phyloP scores from a whole-genome alignment of 2,329 filamentous ascomycete species.

The Bipolaris victoriae region DNA sequence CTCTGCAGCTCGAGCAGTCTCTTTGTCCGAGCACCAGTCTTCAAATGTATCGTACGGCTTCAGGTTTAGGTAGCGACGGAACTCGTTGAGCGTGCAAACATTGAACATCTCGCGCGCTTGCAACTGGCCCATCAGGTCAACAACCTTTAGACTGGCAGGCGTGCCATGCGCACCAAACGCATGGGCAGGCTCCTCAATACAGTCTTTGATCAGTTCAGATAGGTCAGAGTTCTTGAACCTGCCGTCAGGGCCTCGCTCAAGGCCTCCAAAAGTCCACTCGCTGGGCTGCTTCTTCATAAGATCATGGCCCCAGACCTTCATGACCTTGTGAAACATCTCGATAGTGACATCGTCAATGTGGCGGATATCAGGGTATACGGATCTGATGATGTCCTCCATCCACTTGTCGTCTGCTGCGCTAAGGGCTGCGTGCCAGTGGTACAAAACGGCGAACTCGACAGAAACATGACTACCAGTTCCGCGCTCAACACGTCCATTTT shows the following conservation, averaged over 20 bases:
- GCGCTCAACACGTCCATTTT: constrained; percentile 63
- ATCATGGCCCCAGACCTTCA: constrained; percentile 52
- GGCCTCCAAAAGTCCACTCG: constrained; percentile 70
- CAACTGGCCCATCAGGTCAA: constrained; percentile 80
- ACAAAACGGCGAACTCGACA: constrained; percentile 85
- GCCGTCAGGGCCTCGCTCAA: constrained; percentile 69
- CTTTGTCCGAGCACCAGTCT: constrained; percentile 79
- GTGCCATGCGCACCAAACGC: constrained; percentile 68
- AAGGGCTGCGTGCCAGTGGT: constrained; percentile 84
- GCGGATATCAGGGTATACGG: constrained; percentile 34
- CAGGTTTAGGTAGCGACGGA: constrained; percentile 80
- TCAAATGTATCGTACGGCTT: constrained; percentile 78
- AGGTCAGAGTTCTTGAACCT: constrained; percentile 77
- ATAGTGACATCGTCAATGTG: constrained; percentile 37
- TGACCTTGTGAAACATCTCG: constrained; percentile 50
- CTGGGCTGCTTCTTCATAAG: constrained; percentile 68
- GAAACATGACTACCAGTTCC: constrained; percentile 83
- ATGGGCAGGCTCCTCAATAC: constrained; percentile 71
- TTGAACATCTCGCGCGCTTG: constrained; percentile 76
- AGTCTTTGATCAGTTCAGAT: constrained; percentile 68
- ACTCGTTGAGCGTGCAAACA: constrained; percentile 79
- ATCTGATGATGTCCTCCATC: constrained; percentile 64
- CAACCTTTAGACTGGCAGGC: constrained; percentile 71
- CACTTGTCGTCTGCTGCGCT: constrained; percentile 76
- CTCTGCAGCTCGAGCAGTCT: constrained; percentile 66